These are phyloP conservation scores for Leptographium flavum DNA, from an alignment of 2,329 filamentous ascomycete species.

Conservation along the genomic window DNA sequence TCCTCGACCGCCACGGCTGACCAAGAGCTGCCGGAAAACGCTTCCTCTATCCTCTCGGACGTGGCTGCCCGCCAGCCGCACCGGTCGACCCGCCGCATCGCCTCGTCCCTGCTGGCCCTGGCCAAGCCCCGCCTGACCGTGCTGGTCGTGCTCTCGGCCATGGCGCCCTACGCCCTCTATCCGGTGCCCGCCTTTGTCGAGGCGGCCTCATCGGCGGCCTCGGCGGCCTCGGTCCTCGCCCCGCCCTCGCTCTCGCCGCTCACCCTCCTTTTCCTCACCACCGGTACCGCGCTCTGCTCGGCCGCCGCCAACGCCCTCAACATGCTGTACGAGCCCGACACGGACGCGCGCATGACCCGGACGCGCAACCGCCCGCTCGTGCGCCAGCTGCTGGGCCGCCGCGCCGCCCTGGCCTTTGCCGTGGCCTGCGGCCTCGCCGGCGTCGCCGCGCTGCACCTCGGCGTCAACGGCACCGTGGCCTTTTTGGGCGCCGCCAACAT, in stretches of 20 bases:
- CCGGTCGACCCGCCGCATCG: slow-evolving; percentile 44
- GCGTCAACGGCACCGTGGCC: slow-evolving; percentile 87
- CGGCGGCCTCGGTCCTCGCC: slow-evolving; percentile 32
- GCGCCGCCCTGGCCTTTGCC: slow-evolving; percentile 66
- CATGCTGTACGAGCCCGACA: slow-evolving; percentile 87
- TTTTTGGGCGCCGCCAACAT: slow-evolving; percentile 78
- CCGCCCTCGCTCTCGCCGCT: slow-evolving; percentile 76
- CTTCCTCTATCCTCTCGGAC: slow-evolving; percentile 39
- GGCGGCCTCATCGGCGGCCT: slow-evolving; percentile 43
- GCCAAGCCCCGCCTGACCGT: slow-evolving; percentile 92
- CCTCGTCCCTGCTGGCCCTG: slow-evolving; percentile 76
- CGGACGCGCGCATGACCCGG: slow-evolving; percentile 86
- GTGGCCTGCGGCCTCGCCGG: slow-evolving; percentile 56
- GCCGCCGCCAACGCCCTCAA: slow-evolving; percentile 89
- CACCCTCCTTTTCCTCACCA: slow-evolving; percentile 83
- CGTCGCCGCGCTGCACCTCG: slow-evolving; percentile 62
- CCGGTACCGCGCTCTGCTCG: slow-evolving; percentile 76
- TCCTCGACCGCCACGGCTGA: not conserved
- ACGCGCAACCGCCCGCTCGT: slow-evolving; percentile 85
- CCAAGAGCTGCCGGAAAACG: slow-evolving; percentile 16
- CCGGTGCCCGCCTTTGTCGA: slow-evolving; percentile 77
- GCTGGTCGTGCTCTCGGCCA: slow-evolving; percentile 80
- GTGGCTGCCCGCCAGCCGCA: slow-evolving; percentile 34
- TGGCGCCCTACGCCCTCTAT: slow-evolving; percentile 83
- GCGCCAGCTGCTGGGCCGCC: slow-evolving; percentile 57